These are phyloP conservation scores for Metarhizium anisopliae DNA, from an alignment of 2,329 filamentous ascomycete genomes.

Conservation along the genomic window DNA sequence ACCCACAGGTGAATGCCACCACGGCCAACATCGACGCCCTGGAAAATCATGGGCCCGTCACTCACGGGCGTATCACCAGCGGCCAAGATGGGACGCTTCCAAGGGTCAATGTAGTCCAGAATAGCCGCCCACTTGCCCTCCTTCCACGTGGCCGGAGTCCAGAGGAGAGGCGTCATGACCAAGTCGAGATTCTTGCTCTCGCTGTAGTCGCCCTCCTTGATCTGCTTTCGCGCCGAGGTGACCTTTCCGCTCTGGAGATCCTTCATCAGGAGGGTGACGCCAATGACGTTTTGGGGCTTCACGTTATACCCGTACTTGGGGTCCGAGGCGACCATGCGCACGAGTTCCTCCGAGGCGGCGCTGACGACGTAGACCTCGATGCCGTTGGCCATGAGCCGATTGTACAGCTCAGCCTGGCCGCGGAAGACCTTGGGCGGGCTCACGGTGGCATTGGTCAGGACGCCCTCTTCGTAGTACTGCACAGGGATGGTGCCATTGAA, in stretches of 20 bases:
- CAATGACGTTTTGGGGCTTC: conserved; percentile 33
- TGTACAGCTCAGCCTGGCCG: conserved; percentile 34
- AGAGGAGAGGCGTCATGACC: conserved; percentile 30
- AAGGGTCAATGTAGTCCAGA: conserved; percentile 31
- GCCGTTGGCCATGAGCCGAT: conserved; percentile 31
- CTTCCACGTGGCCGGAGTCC: conserved; percentile 34
- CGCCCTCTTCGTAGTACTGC: conserved; percentile 26
- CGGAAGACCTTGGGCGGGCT: conserved; percentile 27
- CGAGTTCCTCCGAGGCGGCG: conserved; percentile 33
- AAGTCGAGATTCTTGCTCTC: conserved; percentile 28
- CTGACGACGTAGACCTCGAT: conserved; percentile 35
- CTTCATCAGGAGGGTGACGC: conserved; percentile 28
- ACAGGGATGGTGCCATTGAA: conserved; percentile 26
- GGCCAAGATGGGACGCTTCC: conserved; percentile 32
- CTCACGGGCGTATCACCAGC: conserved; percentile 34
- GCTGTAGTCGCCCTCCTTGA: conserved; percentile 26
- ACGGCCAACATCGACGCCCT: conserved; percentile 31
- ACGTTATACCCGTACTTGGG: conserved; percentile 37
- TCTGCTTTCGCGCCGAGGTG: conserved; percentile 30
- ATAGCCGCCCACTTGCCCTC: conserved; percentile 34
- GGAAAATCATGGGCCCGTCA: conserved; percentile 35
- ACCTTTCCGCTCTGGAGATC: conserved; percentile 19
- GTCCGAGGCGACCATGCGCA: conserved; percentile 36
- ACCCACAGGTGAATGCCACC: conserved; percentile 34
- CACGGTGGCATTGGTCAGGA: conserved; percentile 18